Evolutionary conservation across 2,329 filamentous ascomycete genomes (phyloP).

Genomic region (Didymella pomorum): DNA sequence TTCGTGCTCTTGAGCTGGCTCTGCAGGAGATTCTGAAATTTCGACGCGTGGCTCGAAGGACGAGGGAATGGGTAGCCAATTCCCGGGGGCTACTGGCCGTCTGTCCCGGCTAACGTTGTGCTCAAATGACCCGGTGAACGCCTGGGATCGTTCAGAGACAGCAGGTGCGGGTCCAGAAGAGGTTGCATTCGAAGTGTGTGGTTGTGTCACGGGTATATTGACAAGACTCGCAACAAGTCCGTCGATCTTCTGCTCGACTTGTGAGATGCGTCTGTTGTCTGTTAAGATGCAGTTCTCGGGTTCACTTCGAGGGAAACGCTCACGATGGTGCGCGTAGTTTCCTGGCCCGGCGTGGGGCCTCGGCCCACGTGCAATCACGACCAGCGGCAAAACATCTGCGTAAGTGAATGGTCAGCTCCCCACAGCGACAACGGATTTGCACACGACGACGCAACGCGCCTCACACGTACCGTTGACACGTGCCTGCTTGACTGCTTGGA

Average conservation of each 20-base stretch:
- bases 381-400: slow-evolving; percentile 36
- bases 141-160: background rate
- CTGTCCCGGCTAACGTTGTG: slow-evolving; percentile 6
- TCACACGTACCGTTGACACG: slow-evolving; percentile 40
- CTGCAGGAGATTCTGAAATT: background rate
- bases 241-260: slow-evolving; percentile 49
- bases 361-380: slow-evolving; percentile 46
- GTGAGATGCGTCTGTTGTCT: slow-evolving; percentile 41
- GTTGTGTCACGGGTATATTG: slow-evolving; percentile 18
- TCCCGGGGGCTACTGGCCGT: slow-evolving; percentile 31
- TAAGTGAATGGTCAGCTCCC: slow-evolving; percentile 3
- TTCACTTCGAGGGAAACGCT: slow-evolving; percentile 13
- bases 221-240: slow-evolving; percentile 45
- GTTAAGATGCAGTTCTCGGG: background rate
- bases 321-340: slow-evolving; percentile 46
- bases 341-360: slow-evolving; percentile 38
- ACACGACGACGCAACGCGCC: background rate
- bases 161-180: background rate
- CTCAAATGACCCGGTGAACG: background rate
- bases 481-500: slow-evolving; percentile 39
- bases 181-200: background rate
- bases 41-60: slow-evolving; percentile 34
- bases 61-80: slow-evolving; percentile 38
- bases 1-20: slow-evolving; percentile 15
- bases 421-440: background rate